Percentiles rank a stretch among this genome's conserved stretches.
phyloP scores from a whole-genome alignment of 179 eudicot genomes.

The Camellia oleifera region DNA sequence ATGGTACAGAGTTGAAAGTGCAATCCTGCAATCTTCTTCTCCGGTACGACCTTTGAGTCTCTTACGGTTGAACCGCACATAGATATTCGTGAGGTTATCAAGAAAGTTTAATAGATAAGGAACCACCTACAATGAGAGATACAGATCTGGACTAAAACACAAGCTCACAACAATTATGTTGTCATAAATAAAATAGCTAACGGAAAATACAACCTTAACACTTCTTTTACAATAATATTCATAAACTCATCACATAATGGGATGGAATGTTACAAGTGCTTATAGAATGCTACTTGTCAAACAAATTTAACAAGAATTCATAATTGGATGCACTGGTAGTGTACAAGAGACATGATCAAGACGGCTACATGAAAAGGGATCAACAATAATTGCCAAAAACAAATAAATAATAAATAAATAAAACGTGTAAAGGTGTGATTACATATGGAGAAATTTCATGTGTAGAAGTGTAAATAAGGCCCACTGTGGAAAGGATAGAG shows the following conservation, averaged over 20 bases:
- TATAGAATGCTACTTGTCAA: background rate
- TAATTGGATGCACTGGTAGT: too few species aligned
- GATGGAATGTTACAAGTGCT: background rate
- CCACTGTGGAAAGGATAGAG: too few species aligned
- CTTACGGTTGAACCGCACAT: slow-evolving; percentile 94
- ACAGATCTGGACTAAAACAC: background rate
- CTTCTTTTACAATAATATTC: background rate
- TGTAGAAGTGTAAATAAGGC: too few species aligned
- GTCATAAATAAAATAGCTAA: background rate
- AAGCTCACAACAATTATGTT: too few species aligned
- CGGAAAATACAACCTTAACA: background rate
- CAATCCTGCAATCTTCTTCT: slow-evolving; percentile 90
- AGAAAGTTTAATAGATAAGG: slow-evolving; percentile 89
- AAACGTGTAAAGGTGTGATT: too few species aligned
- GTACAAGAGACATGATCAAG: background rate
- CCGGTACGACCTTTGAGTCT: slow-evolving; percentile 96
- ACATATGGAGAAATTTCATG: too few species aligned
- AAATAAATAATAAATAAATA: too few species aligned
- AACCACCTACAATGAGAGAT: slow-evolving; percentile 60
- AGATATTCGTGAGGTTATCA: slow-evolving; percentile 89
- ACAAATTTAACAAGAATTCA: background rate
- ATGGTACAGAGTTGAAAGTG: slow-evolving; percentile 89
- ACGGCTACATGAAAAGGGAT: background rate
- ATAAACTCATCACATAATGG: background rate
- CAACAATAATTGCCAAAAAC: too few species aligned